Base-by-base conservation (phyloP, 352 stramenopile species). In the Aphanomyces invadans region DNA sequence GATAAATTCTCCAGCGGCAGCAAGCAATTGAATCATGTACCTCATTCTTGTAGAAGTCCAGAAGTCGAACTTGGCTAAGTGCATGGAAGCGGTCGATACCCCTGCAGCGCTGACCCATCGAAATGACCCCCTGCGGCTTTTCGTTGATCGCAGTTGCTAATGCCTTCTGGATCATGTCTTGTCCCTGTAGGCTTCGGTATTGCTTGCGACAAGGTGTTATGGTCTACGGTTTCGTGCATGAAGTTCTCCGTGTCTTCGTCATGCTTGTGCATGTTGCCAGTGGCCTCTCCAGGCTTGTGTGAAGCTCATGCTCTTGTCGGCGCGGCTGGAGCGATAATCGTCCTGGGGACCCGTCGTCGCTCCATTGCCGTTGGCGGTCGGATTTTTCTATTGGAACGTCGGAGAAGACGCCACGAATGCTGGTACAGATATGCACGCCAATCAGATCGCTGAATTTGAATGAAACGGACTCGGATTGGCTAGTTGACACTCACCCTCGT, bases 111-210 rank as follows among this genome's bases (percentile, higher is more conserved):
- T n/a, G n/a, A n/a, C n/a, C n/a, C n/a, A n/a, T n/a, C n/a, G n/a
- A n/a, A n/a, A n/a, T n/a, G n/a, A n/a, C n/a, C n/a, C 99, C 81
- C 74, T 98, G 95, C 36, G 95, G 95, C 74, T 98, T 98, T 71
- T 96, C 89, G 72, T 96, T 97, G 65, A 97, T 95, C 56, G 79
- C 72, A 15, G 95, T 98, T 4, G 91, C 96, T 51, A 99, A 79
- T 67, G 98, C 86, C 74, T 99, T 98, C 83, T 99, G 96, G 26
- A 94, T 98, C 89, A 98, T 95, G 79, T 98, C 78, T 98, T 98
- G 12, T 89, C 95, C 65, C 82, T 95, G n/a, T 96, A 90, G 25
- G 95, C 76, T 98, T 95, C 78, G 95, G 90, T 26, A 99, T 89
- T 19, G 93, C 89, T 75, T 98, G 81, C 42, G 86, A 89, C 28